Evolutionary conservation across 805 yeast species (phyloP).

Genomic region (Saturnispora zaruensis): DNA sequence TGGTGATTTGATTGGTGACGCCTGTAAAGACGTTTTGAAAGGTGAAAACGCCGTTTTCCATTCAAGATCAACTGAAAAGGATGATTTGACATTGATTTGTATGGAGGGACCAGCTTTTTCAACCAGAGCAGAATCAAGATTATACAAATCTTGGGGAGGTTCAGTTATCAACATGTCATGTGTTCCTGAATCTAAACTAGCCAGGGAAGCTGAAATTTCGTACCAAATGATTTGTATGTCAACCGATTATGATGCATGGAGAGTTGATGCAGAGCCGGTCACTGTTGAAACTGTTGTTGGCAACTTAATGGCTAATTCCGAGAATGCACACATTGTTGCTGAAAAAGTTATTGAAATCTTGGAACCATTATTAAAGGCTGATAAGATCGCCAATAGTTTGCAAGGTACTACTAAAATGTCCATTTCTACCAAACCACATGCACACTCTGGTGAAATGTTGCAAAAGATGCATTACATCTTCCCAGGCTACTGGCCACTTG

Average conservation of each 20-base stretch:
- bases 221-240: conserved; percentile 99
- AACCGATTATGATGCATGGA: conserved; percentile 99
- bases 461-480: conserved; percentile 78
- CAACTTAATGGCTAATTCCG: conserved; percentile 76
- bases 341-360: conserved; percentile 58
- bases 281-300: conserved; percentile 97
- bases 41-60: conserved; percentile 55
- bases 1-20: conserved; percentile 54
- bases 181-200: conserved; percentile 94
- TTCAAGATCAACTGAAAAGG: conserved; percentile 51
- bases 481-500: conserved; percentile 80
- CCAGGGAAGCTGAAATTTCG: conserved; percentile 93
- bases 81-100: conserved; percentile 79
- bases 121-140: conserved; percentile 89
- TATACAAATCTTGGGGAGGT: conserved; percentile 86
- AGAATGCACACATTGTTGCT: conserved; percentile 76
- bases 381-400: conserved; percentile 62
- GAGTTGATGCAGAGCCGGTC: conserved; percentile 88
- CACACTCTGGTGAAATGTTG: conserved; percentile 62
- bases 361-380: conserved; percentile 49
- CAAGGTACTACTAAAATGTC: conserved; percentile 71
- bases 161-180: conserved; percentile 95
- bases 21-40: conserved; percentile 43
- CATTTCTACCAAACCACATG: conserved; percentile 68
- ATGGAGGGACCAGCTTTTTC: conserved; percentile 99